Evolutionary conservation across 2,329 filamentous ascomycete genomes (phyloP).

Genomic region (Colletotrichum musae): DNA sequence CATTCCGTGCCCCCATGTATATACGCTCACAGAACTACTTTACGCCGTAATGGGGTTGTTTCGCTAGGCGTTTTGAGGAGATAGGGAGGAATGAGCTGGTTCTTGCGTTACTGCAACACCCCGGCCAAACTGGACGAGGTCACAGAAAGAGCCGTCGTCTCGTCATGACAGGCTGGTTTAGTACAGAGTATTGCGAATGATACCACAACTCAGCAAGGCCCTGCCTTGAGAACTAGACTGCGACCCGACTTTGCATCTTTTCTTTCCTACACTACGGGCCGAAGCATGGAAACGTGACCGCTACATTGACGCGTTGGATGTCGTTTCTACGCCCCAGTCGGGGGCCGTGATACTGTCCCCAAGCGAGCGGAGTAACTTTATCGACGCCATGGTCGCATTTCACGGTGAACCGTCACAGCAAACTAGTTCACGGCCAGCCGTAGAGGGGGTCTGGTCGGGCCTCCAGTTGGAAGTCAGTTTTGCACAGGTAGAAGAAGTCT

Average conservation of each 20-base stretch:
- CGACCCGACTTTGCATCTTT: slow-evolving; percentile 6
- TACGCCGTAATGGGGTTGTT: slow-evolving; percentile 37
- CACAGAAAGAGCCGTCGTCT: slow-evolving; percentile 33
- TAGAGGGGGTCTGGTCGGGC: slow-evolving; percentile 36
- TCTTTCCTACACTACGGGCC: not conserved
- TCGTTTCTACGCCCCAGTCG: not conserved
- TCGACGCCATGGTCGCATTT: slow-evolving; percentile 32
- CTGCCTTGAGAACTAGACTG: slow-evolving; percentile 29
- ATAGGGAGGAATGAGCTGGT: slow-evolving; percentile 17
- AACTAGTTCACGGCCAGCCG: slow-evolving; percentile 31
- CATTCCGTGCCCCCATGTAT: slow-evolving; percentile 32
- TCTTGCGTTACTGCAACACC: slow-evolving; percentile 32
- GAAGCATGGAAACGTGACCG: not conserved
- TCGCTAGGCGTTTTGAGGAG: slow-evolving; percentile 29
- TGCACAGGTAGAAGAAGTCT: not conserved
- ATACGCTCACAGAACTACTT: slow-evolving; percentile 31
- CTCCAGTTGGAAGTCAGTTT: slow-evolving; percentile 31
- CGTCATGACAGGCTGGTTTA: slow-evolving; percentile 34
- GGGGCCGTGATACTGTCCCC: slow-evolving; percentile 10
- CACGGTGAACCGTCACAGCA: slow-evolving; percentile 20
- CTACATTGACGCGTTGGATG: slow-evolving; percentile 8
- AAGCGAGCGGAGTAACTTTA: slow-evolving; percentile 13
- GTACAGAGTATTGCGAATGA: slow-evolving; percentile 39
- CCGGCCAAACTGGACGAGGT: slow-evolving; percentile 20
- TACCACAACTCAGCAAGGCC: slow-evolving; percentile 29